These are phyloP conservation scores for Entomortierella beljakovae DNA, from an alignment of 192 early-diverging fungal species.

Conservation along the genomic window DNA sequence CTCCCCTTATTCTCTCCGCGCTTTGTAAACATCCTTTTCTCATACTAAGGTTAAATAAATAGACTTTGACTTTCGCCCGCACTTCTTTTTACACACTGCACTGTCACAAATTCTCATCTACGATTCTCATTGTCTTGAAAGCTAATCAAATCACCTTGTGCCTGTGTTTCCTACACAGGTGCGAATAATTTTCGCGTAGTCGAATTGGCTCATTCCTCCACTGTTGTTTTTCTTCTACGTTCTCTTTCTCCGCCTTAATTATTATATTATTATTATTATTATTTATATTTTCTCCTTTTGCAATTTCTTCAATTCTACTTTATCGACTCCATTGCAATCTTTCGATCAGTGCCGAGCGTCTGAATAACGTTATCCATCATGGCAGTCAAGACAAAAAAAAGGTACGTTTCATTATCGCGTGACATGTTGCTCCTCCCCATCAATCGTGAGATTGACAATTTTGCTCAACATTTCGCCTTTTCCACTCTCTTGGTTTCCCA, in stretches of 20 bases:
- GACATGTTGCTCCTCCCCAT: background rate
- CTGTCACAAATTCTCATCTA: no score
- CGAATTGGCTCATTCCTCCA: background rate
- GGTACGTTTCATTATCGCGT: slow-evolving; percentile 10
- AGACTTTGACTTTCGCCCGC: no score
- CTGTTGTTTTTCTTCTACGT: background rate
- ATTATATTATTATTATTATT: background rate
- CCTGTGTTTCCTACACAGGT: background rate
- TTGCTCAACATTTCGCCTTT: background rate
- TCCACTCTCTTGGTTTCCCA: background rate
- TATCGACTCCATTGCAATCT: background rate
- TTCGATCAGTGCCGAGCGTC: background rate
- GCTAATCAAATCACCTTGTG: background rate
- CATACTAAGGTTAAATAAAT: no score
- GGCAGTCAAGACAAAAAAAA: slow-evolving; percentile 46
- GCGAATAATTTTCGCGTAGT: background rate
- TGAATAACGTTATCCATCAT: background rate
- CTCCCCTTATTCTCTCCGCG: no score
- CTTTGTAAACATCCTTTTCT: no score
- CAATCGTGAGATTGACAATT: background rate
- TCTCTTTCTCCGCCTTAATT: background rate
- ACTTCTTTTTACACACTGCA: no score
- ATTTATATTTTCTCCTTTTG: background rate
- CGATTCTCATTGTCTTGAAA: no score
- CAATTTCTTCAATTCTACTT: background rate